Evolutionary conservation across 2,329 filamentous ascomycete species (phyloP).

Genomic region (Aspergillus quadrilineatus): DNA sequence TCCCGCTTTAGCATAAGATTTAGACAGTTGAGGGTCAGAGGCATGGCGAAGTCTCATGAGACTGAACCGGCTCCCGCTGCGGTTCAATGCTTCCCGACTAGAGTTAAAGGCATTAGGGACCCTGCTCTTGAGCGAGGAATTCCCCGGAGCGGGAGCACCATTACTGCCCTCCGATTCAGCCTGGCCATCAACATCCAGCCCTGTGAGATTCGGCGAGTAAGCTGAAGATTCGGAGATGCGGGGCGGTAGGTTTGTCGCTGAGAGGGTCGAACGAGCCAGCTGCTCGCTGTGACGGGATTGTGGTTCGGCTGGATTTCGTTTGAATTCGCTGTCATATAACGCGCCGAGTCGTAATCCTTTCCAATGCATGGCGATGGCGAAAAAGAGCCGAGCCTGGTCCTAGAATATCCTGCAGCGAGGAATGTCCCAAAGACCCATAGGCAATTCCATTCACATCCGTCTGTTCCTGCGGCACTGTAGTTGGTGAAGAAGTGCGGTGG

Average conservation of each 20-base stretch:
- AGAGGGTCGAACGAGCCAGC: conserved; percentile 33
- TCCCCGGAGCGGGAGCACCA: conserved; percentile 16
- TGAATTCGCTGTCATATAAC: conserved; percentile 34
- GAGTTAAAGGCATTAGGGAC: conserved; percentile 18
- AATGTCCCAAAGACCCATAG: conserved; percentile 22
- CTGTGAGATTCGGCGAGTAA: conserved; percentile 25
- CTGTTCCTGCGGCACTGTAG: conserved; percentile 8
- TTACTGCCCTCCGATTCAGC: conserved; percentile 14
- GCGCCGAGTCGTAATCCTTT: conserved; percentile 39
- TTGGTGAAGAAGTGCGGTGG: neutral
- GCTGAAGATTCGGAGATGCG: conserved; percentile 38
- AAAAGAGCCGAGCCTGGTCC: conserved; percentile 19
- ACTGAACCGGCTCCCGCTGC: conserved; percentile 55
- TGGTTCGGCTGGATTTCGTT: conserved; percentile 33
- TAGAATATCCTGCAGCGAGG: conserved; percentile 22
- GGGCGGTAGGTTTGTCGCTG: conserved; percentile 28
- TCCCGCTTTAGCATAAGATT: conserved; percentile 65
- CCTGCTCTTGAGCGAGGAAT: conserved; percentile 17
- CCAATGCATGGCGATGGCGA: conserved; percentile 40
- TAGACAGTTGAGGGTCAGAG: conserved; percentile 84
- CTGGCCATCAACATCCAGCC: conserved; percentile 20
- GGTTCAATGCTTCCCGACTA: conserved; percentile 24
- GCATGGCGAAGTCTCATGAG: conserved; percentile 85
- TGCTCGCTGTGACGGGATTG: conserved; percentile 39
- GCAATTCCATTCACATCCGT: conserved; percentile 13